Evolutionary conservation across 495 filamentous ascomycete species (phyloP).

Genomic region (Lichina pygmaea): DNA sequence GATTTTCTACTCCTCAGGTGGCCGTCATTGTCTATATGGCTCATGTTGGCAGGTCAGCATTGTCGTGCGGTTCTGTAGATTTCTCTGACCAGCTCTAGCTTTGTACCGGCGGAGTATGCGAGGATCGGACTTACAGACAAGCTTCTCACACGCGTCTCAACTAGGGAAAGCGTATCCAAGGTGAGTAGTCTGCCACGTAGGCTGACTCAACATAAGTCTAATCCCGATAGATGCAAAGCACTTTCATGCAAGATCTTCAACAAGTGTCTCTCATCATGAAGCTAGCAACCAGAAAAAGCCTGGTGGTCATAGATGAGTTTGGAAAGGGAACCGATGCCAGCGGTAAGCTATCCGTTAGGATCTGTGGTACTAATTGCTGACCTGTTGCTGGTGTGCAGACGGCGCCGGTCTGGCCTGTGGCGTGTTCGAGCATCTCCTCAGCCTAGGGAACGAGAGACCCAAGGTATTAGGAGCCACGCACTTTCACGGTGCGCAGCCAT

Average conservation of each 20-base stretch:
- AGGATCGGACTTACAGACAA: conserved; percentile 76
- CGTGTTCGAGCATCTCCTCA: conserved; percentile 50
- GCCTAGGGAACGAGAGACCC: conserved; percentile 29
- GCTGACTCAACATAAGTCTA: background rate
- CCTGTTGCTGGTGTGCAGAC: conserved; percentile 17
- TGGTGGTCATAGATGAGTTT: conserved; percentile 83
- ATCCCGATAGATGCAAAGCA: conserved; percentile 39
- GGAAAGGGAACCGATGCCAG: conserved; percentile 72
- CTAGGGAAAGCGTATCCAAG: conserved; percentile 61
- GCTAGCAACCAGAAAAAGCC: conserved; percentile 47
- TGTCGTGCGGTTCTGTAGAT: background rate
- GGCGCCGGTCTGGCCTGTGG: conserved; percentile 72
- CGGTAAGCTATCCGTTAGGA: conserved; percentile 11
- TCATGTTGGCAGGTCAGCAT: conserved; percentile 45
- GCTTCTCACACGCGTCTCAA: conserved; percentile 70
- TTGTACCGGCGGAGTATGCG: conserved; percentile 57
- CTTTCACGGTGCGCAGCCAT: conserved; percentile 28
- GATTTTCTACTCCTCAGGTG: conserved; percentile 11
- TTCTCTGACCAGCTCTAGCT: conserved; percentile 18
- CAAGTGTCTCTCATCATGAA: conserved; percentile 59
- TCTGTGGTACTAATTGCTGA: background rate
- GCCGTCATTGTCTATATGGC: conserved; percentile 88
- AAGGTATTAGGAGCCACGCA: conserved; percentile 78
- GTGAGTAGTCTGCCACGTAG: conserved; percentile 6
- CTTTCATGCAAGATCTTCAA: conserved; percentile 81